Conservation (phyloP, 441 rosid species). For the Syzygium syzygioides region DNA sequence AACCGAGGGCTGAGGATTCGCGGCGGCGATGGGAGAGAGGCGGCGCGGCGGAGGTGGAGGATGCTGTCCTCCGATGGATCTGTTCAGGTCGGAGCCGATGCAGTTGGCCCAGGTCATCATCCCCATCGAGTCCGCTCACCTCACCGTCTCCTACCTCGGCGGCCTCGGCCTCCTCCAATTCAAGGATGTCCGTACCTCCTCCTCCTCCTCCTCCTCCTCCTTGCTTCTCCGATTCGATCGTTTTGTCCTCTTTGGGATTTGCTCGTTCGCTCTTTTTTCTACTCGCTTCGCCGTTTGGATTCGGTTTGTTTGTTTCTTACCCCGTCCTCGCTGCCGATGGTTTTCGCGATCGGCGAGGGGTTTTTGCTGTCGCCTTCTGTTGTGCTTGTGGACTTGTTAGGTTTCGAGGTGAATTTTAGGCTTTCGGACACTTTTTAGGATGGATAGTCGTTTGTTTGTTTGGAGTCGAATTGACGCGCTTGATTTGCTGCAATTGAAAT, state of each 20-base stretch:
- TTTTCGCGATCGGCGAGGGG: neutral
- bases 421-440: neutral
- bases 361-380: neutral
- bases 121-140: conserved; percentile 83
- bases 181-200: conserved; percentile 64
- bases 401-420: neutral
- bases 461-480: neutral
- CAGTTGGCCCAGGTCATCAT: conserved; percentile 80
- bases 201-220: conserved; percentile 1
- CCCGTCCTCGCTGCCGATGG: neutral
- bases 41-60: conserved; percentile 26
- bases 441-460: neutral
- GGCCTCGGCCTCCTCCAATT: conserved; percentile 84
- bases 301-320: neutral
- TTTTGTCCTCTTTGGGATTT: neutral
- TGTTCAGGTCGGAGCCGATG: conserved; percentile 80
- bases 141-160: conserved; percentile 77
- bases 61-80: conserved; percentile 88
- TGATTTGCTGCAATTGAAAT: neutral
- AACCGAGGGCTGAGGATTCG: neutral
- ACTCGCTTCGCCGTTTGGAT: neutral
- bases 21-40: neutral
- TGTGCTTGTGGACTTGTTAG: neutral
- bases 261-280: neutral
- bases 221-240: neutral